Percentiles rank a stretch among this genome's conserved stretches.
Conservation (phyloP, 1,139 yeast species). For the Hemisphaericaspora subhashii region DNA sequence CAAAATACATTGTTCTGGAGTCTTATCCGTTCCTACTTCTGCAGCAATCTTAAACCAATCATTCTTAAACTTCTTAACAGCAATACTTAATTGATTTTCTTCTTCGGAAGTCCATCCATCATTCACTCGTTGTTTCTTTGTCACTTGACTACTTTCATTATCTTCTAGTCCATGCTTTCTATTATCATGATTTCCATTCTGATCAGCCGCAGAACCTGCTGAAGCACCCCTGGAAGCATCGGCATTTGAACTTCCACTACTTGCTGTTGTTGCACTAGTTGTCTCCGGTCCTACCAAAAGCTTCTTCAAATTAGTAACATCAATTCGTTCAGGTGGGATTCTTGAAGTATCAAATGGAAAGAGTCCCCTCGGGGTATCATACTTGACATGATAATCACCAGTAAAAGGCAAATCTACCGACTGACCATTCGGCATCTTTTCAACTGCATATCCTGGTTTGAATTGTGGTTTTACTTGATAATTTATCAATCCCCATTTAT, state of each 20-base stretch:
- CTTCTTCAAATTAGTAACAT: slow-evolving; percentile 56
- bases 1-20: slow-evolving; percentile 80
- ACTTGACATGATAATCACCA: slow-evolving; percentile 65
- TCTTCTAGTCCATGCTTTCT: slow-evolving; percentile 7
- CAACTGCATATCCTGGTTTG: slow-evolving; percentile 63
- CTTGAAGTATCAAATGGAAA: slow-evolving; percentile 88
- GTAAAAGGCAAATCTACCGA: slow-evolving; percentile 59
- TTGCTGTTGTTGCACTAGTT: neutral
- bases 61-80: slow-evolving; percentile 55
- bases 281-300: slow-evolving; percentile 31
- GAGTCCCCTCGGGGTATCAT: slow-evolving; percentile 92
- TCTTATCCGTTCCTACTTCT: slow-evolving; percentile 55
- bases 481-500: slow-evolving; percentile 95
- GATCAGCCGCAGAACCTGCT: slow-evolving; percentile 8
- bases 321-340: slow-evolving; percentile 53
- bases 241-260: too few relatives aligned
- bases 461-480: slow-evolving; percentile 81
- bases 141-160: slow-evolving; percentile 8
- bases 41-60: slow-evolving; percentile 79
- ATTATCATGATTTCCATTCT: slow-evolving; percentile 9
- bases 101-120: slow-evolving; percentile 71
- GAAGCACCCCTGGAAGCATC: neutral
- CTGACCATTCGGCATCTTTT: slow-evolving; percentile 52
- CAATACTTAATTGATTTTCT: slow-evolving; percentile 56
- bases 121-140: slow-evolving; percentile 36